Percentiles rank a stretch among this genome's conserved stretches.
Conservation (phyloP, 2,329 filamentous ascomycete genomes). For the Trichoderma lentiforme region DNA sequence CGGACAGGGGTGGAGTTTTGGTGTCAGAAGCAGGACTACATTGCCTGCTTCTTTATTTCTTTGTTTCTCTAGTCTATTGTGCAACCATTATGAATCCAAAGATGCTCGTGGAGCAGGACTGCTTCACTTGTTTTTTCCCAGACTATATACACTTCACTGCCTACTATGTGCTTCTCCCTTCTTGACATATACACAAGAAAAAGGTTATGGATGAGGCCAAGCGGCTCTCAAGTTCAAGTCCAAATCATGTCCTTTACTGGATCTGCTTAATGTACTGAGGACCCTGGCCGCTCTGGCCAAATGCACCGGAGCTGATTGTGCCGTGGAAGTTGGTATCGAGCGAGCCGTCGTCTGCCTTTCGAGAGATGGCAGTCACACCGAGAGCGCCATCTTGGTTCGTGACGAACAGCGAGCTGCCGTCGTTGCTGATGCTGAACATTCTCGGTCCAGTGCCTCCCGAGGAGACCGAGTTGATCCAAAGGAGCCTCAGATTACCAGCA, state of each 20-base stretch:
- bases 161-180: not conserved
- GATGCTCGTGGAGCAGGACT: not conserved
- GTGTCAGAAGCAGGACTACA: not conserved
- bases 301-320: not conserved
- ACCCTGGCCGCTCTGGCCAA: slow-evolving; percentile 2
- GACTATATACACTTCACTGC: not conserved
- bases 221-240: not conserved
- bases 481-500: slow-evolving; percentile 29
- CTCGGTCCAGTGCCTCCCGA: slow-evolving; percentile 41
- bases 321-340: slow-evolving; percentile 1
- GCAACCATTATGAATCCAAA: not conserved
- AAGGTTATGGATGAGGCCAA: not conserved
- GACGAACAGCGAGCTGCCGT: slow-evolving; percentile 41
- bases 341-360: not conserved
- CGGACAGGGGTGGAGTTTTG: not conserved
- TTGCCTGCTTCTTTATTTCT: not conserved
- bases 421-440: slow-evolving; percentile 43
- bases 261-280: slow-evolving; percentile 16
- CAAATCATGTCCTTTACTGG: not conserved
- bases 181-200: not conserved
- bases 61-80: not conserved
- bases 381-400: slow-evolving; percentile 44
- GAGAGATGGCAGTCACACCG: slow-evolving; percentile 39
- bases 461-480: slow-evolving; percentile 33
- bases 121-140: not conserved